Evolutionary conservation across 768 basidiomycete genomes (phyloP), one percentile per base, ranked within the genome.

Genomic region (Infundibulicybe gibba): DNA sequence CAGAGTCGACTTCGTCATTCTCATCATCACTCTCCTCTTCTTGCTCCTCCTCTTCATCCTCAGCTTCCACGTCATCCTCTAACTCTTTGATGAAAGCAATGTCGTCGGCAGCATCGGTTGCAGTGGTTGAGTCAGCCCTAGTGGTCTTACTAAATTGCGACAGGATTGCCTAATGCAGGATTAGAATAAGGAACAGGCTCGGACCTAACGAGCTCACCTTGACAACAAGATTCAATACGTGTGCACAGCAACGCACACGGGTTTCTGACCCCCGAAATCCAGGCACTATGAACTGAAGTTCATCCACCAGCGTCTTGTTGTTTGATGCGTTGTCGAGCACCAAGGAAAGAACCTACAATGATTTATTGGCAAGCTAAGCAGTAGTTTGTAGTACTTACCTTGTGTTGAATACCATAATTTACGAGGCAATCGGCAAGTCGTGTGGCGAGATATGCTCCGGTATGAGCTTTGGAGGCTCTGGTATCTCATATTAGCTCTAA

Each of bases 141-240:
- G 35, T 38, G n/a, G 6, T 34, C 32, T 46, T 39, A 19, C 47
- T 51, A 43, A 61, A 58, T 11, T 47, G 46, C 12, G 50, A 52
- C 0, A 58, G 33, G 9, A 59, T 56, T 5, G 54, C 55, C 57
- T 62, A 39, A n/a, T 19, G 15, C n/a, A 34, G 12, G 31, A 49
- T 44, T 47, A 38, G 13, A 11, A 42, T 15, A 9, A n/a, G 40
- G 9, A 49, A 31, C 20, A 14, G 17, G 15, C 33, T 21, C 3
- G 32, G 38, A 17, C 9, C 11, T 37, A 32, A 38, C 40, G 13
- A 8, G n/a, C 42, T 12, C 32, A 61, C 63, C 52, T 62, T 62
- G 6, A 56, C 65, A 17, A 65, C 54, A 11, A 66, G 57, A 40
- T 65, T 65, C 6, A 66, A 40, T 16, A 65, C 55, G 40, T 65